phyloP scores from a whole-genome alignment of 2,329 filamentous ascomycete species.

The Sarocladiaceae sp. region DNA sequence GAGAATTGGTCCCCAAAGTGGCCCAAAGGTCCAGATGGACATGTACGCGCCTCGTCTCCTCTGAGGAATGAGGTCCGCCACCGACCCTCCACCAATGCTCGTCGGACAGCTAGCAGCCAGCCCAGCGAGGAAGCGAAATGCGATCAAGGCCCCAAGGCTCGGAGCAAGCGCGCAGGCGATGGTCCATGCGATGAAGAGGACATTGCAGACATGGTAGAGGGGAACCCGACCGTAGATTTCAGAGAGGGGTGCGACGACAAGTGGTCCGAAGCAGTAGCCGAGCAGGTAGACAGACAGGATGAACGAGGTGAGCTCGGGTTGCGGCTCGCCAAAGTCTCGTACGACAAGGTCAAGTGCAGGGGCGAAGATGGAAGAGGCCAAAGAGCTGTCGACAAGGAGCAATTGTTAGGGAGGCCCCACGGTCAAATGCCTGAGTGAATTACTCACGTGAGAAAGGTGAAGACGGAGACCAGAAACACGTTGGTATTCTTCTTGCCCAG shows the following conservation, averaged over 20 bases:
- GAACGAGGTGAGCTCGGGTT: conserved; percentile 36
- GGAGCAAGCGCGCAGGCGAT: conserved; percentile 43
- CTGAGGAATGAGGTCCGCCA: conserved; percentile 43
- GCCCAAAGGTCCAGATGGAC: conserved; percentile 41
- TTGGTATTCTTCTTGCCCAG: conserved; percentile 33
- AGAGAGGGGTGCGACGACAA: conserved; percentile 44
- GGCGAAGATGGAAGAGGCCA: conserved; percentile 52
- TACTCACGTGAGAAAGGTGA: conserved; percentile 19
- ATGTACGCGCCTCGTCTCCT: conserved; percentile 42
- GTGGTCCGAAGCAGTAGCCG: conserved; percentile 46
- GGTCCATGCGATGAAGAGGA: conserved; percentile 45
- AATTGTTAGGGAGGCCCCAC: no score
- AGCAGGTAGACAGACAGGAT: conserved; percentile 35
- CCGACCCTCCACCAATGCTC: conserved; percentile 42
- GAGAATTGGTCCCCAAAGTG: conserved; percentile 40
- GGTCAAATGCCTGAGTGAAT: background rate
- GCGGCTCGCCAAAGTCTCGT: conserved; percentile 40
- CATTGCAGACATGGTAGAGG: conserved; percentile 37
- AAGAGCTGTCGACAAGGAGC: conserved; percentile 25
- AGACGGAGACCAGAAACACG: conserved; percentile 24
- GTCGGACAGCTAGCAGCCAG: conserved; percentile 29
- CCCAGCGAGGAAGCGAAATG: conserved; percentile 41
- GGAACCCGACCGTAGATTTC: conserved; percentile 44
- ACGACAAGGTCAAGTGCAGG: conserved; percentile 47
- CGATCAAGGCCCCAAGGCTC: conserved; percentile 38